A percentile compares a stretch with the other conserved stretches of the same genome.
Conservation (phyloP, 768 basidiomycete species). For the Hypholoma fasciculare region DNA sequence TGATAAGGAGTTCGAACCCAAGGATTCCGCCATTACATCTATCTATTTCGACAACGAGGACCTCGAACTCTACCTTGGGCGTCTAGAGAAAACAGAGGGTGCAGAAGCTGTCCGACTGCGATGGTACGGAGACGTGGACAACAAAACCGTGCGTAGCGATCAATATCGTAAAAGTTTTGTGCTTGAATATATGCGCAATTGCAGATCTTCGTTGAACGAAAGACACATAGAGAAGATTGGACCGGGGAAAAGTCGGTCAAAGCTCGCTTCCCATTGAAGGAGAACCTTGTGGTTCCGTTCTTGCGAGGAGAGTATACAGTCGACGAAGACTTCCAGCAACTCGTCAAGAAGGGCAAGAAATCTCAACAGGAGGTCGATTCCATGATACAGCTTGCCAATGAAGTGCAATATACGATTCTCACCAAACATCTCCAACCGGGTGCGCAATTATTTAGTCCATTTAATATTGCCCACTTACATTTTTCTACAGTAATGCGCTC, state of each 20-base stretch:
- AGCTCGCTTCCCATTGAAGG: conserved; percentile 93
- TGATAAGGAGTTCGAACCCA: conserved; percentile 87
- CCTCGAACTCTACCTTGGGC: conserved; percentile 93
- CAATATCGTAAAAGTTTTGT: neutral
- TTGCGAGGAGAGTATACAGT: conserved; percentile 88
- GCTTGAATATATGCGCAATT: neutral
- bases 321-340: conserved; percentile 87
- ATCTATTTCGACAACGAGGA: conserved; percentile 98
- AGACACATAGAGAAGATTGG: conserved; percentile 98
- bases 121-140: conserved; percentile 92
- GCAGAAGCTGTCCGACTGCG: conserved; percentile 95
- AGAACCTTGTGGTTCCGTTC: conserved; percentile 91
- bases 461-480: neutral
- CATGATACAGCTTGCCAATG: conserved; percentile 96
- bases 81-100: conserved; percentile 97
- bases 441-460: conserved; percentile 30
- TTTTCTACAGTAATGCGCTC: conserved; percentile 78
- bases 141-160: conserved; percentile 62
- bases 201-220: conserved; percentile 86
- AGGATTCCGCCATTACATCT: conserved; percentile 91
- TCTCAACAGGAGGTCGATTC: conserved; percentile 85
- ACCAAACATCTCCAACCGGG: conserved; percentile 83
- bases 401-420: conserved; percentile 90
- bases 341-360: conserved; percentile 91
- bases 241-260: conserved; percentile 99